These are phyloP conservation scores for Asparagopsis taxiformis DNA, from an alignment of 31 red algal species.

Conservation along the genomic window DNA sequence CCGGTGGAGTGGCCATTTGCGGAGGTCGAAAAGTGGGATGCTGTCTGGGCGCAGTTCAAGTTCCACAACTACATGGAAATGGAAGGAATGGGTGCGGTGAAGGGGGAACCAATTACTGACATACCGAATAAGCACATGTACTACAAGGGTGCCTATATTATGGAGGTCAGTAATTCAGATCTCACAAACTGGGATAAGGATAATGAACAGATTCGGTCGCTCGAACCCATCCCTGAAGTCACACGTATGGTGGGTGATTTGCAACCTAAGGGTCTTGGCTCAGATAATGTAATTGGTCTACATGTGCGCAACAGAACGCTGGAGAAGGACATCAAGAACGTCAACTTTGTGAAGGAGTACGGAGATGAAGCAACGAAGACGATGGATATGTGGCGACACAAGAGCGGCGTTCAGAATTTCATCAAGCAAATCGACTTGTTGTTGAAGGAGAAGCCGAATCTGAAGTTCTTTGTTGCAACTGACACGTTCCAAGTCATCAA, in stretches of 20 bases:
- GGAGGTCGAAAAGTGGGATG: constrained; percentile 47
- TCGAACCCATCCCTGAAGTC: constrained; percentile 45
- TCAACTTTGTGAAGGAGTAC: constrained; percentile 60
- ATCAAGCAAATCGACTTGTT: constrained; percentile 39
- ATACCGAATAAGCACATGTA: constrained; percentile 30
- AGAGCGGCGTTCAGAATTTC: constrained; percentile 26
- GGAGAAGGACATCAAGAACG: constrained; percentile 58
- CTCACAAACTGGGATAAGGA: constrained; percentile 41
- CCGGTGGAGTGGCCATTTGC: constrained; percentile 55
- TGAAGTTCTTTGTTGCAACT: constrained; percentile 62
- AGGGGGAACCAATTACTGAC: constrained; percentile 40
- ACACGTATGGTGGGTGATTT: constrained; percentile 11
- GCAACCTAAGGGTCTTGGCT: constrained; percentile 18
- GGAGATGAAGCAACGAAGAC: constrained; percentile 28
- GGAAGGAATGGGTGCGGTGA: constrained; percentile 53
- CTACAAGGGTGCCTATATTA: constrained; percentile 36
- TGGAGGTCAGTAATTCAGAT: constrained; percentile 15
- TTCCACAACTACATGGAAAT: constrained; percentile 85
- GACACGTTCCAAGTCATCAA: constrained; percentile 56
- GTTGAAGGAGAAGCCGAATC: neutral
- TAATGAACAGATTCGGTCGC: constrained; percentile 18
- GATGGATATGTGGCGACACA: constrained; percentile 67
- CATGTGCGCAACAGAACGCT: constrained; percentile 72
- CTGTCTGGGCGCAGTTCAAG: constrained; percentile 32
- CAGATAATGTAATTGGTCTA: constrained; percentile 43